phyloP scores from a whole-genome alignment of 805 yeast genomes.

The Blastobotrys muscicola region DNA sequence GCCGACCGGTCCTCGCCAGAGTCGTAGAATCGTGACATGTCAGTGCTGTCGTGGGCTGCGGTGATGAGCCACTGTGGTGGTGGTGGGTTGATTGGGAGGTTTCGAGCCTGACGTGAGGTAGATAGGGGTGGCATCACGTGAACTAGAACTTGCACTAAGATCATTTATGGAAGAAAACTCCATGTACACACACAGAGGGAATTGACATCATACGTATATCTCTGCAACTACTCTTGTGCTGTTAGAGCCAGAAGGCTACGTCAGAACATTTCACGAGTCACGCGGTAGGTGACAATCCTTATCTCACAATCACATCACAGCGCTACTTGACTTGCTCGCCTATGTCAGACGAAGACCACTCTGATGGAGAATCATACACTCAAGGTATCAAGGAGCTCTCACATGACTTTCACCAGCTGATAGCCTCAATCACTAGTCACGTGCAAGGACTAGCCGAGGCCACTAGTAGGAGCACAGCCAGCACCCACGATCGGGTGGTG shows the following conservation, averaged over 20 bases:
- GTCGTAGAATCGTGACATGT: not conserved
- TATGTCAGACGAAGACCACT: too few relatives aligned
- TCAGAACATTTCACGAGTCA: not conserved
- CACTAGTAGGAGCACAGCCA: constrained; percentile 13
- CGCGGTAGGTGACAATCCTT: not conserved
- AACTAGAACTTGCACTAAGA: too few relatives aligned
- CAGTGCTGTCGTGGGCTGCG: too few relatives aligned
- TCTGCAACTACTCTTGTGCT: too few relatives aligned
- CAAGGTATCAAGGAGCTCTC: constrained; percentile 13
- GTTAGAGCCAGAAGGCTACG: too few relatives aligned
- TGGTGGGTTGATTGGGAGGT: constrained; percentile 3
- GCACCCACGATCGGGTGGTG: constrained; percentile 7
- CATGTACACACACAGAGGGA: too few relatives aligned
- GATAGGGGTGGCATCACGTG: too few relatives aligned
- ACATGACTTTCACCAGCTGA: constrained; percentile 5
- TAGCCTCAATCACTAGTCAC: constrained; percentile 10
- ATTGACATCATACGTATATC: too few relatives aligned
- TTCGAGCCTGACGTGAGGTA: not conserved
- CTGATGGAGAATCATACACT: too few relatives aligned
- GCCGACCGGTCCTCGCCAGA: constrained; percentile 3
- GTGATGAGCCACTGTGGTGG: too few relatives aligned
- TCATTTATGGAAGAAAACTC: too few relatives aligned
- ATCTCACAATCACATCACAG: too few relatives aligned
- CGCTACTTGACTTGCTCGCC: not conserved
- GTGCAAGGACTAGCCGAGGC: constrained; percentile 13